Conservation (phyloP, 441 rosid genomes). For the Erysimum pusillum region DNA sequence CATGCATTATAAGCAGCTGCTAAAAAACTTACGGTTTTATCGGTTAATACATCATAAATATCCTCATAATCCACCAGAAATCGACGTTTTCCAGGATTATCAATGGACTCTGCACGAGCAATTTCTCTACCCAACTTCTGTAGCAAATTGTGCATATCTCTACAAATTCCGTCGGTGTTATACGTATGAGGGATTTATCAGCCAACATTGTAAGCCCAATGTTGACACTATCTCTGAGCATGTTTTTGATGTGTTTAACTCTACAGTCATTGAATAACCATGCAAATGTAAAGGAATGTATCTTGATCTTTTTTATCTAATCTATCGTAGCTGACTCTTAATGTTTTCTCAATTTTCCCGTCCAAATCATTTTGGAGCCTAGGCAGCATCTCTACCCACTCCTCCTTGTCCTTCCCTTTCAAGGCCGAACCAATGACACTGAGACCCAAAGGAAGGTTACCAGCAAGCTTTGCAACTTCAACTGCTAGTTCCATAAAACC, state of each 20-base stretch:
- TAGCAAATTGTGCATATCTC: constrained; percentile 26
- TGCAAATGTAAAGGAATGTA: constrained; percentile 6
- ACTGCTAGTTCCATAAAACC: not conserved
- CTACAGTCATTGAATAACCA: not conserved
- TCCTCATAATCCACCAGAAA: not conserved
- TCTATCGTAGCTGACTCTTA: constrained; percentile 18
- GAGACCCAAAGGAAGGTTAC: constrained; percentile 47
- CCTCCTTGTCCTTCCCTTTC: not conserved
- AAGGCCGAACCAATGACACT: not conserved
- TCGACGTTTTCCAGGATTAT: constrained; percentile 5
- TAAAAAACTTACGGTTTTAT: not conserved
- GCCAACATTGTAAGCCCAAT: not conserved
- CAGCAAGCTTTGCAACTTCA: not conserved
- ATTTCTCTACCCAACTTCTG: not conserved
- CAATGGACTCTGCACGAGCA: not conserved
- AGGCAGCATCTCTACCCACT: constrained; percentile 4
- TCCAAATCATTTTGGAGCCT: not conserved
- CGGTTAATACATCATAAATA: not conserved
- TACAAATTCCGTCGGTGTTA: not conserved
- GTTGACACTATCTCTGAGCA: not conserved
- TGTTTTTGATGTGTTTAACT: not conserved
- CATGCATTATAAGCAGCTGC: not conserved
- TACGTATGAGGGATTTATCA: constrained; percentile 17
- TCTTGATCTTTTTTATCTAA: not conserved
- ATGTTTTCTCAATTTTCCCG: not conserved